Evolutionary conservation across 305 asterid genomes (phyloP).

Genomic region (Withania somnifera): DNA sequence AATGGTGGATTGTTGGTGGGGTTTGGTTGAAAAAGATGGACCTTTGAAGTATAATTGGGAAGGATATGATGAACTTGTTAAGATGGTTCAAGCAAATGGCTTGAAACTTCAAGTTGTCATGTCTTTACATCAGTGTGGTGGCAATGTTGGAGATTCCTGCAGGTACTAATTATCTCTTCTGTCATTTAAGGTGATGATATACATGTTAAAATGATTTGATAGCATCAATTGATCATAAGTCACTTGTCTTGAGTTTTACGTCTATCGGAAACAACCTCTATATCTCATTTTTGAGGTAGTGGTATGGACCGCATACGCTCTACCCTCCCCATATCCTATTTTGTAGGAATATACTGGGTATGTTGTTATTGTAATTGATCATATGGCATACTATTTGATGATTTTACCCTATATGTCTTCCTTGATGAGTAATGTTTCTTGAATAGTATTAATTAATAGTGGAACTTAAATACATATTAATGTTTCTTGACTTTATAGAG

Average conservation of each 20-base stretch:
- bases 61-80: constrained; percentile 79
- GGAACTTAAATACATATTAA: not conserved
- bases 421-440: no score
- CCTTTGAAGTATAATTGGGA: constrained; percentile 86
- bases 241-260: no score
- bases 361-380: no score
- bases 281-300: not conserved
- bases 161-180: constrained; percentile 22
- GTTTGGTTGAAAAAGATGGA: constrained; percentile 85
- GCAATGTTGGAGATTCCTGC: constrained; percentile 92
- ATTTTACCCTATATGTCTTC: no score
- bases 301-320: no score
- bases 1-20: constrained; percentile 98
- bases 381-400: no score
- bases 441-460: not conserved
- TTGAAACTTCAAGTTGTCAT: constrained; percentile 85
- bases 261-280: no score
- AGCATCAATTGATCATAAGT: not conserved
- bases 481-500: not conserved
- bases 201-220: not conserved
- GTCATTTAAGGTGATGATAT: not conserved
- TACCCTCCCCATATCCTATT: no score
- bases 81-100: constrained; percentile 66
- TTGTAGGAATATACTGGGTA: no score
- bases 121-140: constrained; percentile 97